Evolutionary conservation across 2,329 filamentous ascomycete genomes (phyloP).

Genomic region (Diplodia intermedia): DNA sequence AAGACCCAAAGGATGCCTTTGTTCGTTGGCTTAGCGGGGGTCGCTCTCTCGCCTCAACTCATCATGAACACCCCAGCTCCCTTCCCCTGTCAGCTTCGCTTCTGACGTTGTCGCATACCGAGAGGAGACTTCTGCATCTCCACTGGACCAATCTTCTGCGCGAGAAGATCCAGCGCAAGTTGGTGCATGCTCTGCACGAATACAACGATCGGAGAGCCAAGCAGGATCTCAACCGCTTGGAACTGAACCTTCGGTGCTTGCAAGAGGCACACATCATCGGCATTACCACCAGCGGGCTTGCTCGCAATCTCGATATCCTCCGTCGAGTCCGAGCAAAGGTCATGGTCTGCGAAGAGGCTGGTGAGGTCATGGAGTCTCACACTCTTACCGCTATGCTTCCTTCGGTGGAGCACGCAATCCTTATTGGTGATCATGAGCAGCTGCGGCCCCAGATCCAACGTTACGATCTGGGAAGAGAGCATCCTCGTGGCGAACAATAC

Average conservation of each 20-base stretch:
- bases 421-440: slow-evolving; percentile 70
- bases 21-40: not conserved
- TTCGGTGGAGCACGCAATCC: slow-evolving; percentile 65
- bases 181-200: not conserved
- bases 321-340: slow-evolving; percentile 61
- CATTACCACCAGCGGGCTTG: slow-evolving; percentile 66
- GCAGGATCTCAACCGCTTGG: slow-evolving; percentile 6
- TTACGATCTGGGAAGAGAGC: slow-evolving; percentile 61
- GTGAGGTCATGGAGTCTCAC: slow-evolving; percentile 71
- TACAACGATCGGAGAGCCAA: not conserved
- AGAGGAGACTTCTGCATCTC: slow-evolving; percentile 31
- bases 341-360: slow-evolving; percentile 72
- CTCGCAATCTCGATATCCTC: slow-evolving; percentile 61
- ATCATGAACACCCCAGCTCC: not conserved
- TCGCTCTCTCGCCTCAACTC: too few species aligned
- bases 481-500: slow-evolving; percentile 56
- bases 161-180: not conserved
- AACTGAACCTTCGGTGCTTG: slow-evolving; percentile 36
- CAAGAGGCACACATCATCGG: slow-evolving; percentile 61
- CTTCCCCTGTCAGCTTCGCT: not conserved
- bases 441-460: slow-evolving; percentile 66
- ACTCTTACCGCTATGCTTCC: slow-evolving; percentile 66
- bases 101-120: slow-evolving; percentile 27
- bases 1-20: not conserved
- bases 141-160: slow-evolving; percentile 31